Base-by-base conservation (phyloP, 495 filamentous ascomycete species). In the Xylaria venustula region DNA sequence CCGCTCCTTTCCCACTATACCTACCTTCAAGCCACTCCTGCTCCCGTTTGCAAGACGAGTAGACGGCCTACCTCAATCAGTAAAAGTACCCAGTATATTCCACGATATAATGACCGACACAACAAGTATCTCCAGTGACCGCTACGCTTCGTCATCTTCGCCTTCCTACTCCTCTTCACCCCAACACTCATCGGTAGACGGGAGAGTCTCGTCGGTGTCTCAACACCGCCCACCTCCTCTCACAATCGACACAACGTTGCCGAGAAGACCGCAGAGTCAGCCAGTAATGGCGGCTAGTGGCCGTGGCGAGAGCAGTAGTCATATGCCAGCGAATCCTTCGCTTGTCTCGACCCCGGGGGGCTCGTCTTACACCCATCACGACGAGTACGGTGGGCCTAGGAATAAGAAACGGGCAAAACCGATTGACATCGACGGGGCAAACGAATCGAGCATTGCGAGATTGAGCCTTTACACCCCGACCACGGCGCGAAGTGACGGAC, bases 361-460 rank as follows among this genome's bases (percentile, higher is more conserved):
- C 12, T 32, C n/a, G 25, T 48, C 58, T 54, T 50, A 52, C 30
- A 41, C 9, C 53, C 36, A 44, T 12, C 55, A 59, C 15, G 46
- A 47, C 14, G 48, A 63, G 30, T 36, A 59, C 54, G 50, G 51
- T n/a, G 64, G 73, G 45, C 61, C 60, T 15, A 53, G 68, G 65
- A 71, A 69, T 37, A 71, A 75, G 60, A 83, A 79, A 61, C 74
- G 80, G 58, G 71, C 75, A 28, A 78, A 77, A 12, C 77, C 81
- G n/a, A 75, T 81, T 60, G 76, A 78, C 65, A 71, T 75, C 30
- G 77, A 75, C 26, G 74, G 75, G 56, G 70, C 74, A n/a, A 79
- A 78, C 56, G 73, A 76, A 12, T 69, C 75, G 5, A 71, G 68
- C 54, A 73, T 81, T 42, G 72, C 74, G 54, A 70, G 70, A 65